A percentile compares a stretch with the other conserved stretches of the same genome.
phyloP scores from a whole-genome alignment of 106 monocot genomes.

The Xerophyta viscosa region DNA sequence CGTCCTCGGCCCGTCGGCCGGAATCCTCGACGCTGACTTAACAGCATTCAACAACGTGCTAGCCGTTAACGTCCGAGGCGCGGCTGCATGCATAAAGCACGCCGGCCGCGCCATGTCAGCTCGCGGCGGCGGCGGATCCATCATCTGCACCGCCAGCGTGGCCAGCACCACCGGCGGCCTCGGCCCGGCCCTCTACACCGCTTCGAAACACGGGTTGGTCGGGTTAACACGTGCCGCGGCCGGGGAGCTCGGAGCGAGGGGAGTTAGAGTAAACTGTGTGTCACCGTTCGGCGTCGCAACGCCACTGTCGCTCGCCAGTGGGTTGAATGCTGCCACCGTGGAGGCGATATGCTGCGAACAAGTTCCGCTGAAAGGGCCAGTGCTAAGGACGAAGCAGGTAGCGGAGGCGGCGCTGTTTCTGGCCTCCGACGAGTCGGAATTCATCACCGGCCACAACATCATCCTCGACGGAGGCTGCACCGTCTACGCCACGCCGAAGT shows the following conservation, averaged over 20 bases:
- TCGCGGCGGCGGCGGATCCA: constrained; percentile 10
- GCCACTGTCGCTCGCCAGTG: not conserved
- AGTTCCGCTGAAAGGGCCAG: constrained; percentile 11
- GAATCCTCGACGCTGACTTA: constrained; percentile 22
- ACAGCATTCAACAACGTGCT: constrained; percentile 16
- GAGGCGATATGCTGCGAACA: not conserved
- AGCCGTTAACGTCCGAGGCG: constrained; percentile 28
- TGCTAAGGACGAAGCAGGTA: constrained; percentile 10
- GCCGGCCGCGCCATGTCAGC: constrained; percentile 32
- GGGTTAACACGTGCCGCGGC: constrained; percentile 23
- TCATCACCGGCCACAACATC: constrained; percentile 23
- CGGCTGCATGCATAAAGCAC: constrained; percentile 21
- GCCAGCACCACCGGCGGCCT: constrained; percentile 10
- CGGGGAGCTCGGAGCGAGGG: constrained; percentile 25
- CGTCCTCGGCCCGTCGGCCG: not conserved
- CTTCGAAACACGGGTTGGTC: constrained; percentile 36
- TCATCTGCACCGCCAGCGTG: constrained; percentile 33
- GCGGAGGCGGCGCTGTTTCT: constrained; percentile 23
- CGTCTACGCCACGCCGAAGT: not conserved
- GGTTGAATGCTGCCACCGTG: not conserved
- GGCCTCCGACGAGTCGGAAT: constrained; percentile 18
- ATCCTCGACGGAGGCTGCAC: constrained; percentile 24
- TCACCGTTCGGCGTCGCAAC: constrained; percentile 34
- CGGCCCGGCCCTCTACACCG: constrained; percentile 22
- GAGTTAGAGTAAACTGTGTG: constrained; percentile 36